A percentile compares a stretch with the other conserved stretches of the same genome.
phyloP scores from a whole-genome alignment of 495 filamentous ascomycete species.

The Daldinia decipiens region DNA sequence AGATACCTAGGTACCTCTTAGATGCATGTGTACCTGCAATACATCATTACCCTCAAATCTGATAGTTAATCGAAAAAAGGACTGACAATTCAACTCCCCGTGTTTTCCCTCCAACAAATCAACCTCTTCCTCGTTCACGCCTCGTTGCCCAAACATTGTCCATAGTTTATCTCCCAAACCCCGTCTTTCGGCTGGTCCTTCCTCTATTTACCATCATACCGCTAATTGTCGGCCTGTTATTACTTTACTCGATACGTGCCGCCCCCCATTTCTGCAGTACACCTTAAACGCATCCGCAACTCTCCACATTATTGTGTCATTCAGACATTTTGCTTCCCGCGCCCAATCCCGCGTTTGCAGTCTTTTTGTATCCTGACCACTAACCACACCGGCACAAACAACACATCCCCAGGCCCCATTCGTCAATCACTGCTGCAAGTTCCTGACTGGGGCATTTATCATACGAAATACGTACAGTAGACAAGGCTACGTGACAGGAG shows the following conservation, averaged over 20 bases:
- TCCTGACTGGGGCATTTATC: constrained; percentile 19
- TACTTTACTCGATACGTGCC: constrained; percentile 1
- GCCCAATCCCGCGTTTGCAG: constrained; percentile 44
- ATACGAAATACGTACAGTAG: constrained; percentile 16
- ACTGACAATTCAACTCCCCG: constrained; percentile 24
- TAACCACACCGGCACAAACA: constrained; percentile 35
- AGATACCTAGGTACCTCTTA: background rate
- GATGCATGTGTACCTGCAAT: constrained; percentile 16
- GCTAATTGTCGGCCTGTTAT: background rate
- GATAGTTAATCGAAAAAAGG: constrained; percentile 11
- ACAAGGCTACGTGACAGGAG: constrained; percentile 15
- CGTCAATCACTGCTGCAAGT: constrained; percentile 37
- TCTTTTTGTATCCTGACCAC: constrained; percentile 33
- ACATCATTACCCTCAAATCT: constrained; percentile 31
- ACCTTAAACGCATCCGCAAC: constrained; percentile 38
- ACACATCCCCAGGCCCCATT: constrained; percentile 28
- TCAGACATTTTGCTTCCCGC: constrained; percentile 33
- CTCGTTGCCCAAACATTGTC: constrained; percentile 15
- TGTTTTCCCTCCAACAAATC: constrained; percentile 40
- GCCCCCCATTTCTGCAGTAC: constrained; percentile 33
- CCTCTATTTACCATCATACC: constrained; percentile 20
- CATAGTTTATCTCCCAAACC: constrained; percentile 5
- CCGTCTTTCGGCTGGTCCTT: constrained; percentile 34
- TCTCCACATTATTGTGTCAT: constrained; percentile 46
- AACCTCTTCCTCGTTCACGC: constrained; percentile 28